Percentiles rank a stretch among this genome's conserved stretches.
phyloP scores from a whole-genome alignment of 257 asterid species.

The Marsdenia floribunda region DNA sequence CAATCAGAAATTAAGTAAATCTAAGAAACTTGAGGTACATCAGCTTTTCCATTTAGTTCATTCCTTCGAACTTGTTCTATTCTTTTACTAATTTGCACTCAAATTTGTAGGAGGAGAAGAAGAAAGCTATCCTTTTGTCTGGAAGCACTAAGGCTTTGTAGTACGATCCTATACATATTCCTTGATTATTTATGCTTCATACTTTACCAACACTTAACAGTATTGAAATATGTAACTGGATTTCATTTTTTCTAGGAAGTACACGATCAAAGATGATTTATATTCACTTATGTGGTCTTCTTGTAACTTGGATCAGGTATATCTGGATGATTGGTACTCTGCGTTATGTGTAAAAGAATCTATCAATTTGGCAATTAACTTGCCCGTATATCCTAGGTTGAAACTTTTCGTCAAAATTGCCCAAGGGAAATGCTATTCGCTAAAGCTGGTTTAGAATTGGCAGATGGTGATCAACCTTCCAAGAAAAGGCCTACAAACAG shows the following conservation, averaged over 20 bases:
- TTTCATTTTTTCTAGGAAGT: conserved; percentile 52
- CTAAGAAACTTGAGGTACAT: conserved; percentile 83
- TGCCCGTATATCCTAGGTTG: conserved; percentile 42
- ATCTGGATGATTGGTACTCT: conserved; percentile 18
- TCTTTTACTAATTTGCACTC: conserved; percentile 6
- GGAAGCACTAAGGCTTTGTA: conserved; percentile 68
- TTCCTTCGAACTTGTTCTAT: background rate
- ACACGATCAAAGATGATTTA: conserved; percentile 61
- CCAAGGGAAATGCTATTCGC: conserved; percentile 66
- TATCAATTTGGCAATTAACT: conserved; percentile 12
- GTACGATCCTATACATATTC: conserved; percentile 37
- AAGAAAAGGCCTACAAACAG: conserved; percentile 39
- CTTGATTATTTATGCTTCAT: background rate
- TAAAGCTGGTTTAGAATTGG: conserved; percentile 61
- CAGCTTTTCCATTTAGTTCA: background rate
- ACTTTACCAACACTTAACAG: background rate
- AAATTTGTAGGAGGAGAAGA: conserved; percentile 66
- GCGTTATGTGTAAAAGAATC: conserved; percentile 4
- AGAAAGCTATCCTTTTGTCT: conserved; percentile 47
- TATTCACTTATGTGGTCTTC: conserved; percentile 91
- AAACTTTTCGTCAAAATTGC: conserved; percentile 76
- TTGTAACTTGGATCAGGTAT: conserved; percentile 82
- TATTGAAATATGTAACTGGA: background rate
- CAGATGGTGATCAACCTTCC: conserved; percentile 35
- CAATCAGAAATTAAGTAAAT: conserved; percentile 53